Conservation (phyloP, 2,329 filamentous ascomycete species). For the Claviceps sp. region DNA sequence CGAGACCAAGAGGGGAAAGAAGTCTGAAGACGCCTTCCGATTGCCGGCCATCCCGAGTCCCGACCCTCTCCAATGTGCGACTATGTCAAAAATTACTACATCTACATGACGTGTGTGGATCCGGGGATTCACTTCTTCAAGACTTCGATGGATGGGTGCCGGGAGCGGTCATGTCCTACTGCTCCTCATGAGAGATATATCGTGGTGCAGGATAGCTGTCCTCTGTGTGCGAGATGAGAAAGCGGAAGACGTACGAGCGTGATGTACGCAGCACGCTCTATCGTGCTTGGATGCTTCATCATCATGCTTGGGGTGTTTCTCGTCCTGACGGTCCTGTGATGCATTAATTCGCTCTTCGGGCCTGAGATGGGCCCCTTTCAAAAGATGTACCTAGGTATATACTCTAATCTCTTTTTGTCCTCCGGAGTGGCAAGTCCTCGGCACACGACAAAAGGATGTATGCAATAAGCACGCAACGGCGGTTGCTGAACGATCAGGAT, state of each 20-base stretch:
- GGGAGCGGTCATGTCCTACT: constrained; percentile 42
- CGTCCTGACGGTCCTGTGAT: too few relatives aligned
- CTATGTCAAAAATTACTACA: constrained; percentile 65
- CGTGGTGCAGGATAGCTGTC: constrained; percentile 49
- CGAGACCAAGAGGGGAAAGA: background rate
- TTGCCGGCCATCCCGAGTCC: background rate
- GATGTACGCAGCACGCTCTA: too few relatives aligned
- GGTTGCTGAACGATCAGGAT: too few relatives aligned
- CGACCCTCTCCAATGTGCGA: constrained; percentile 36
- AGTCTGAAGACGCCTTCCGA: background rate
- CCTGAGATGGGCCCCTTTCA: too few relatives aligned
- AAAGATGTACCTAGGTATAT: too few relatives aligned
- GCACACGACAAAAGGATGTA: too few relatives aligned
- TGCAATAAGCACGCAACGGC: too few relatives aligned
- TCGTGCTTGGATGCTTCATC: too few relatives aligned
- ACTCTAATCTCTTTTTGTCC: background rate
- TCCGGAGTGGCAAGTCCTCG: background rate
- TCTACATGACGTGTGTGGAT: constrained; percentile 58
- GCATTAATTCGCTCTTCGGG: too few relatives aligned
- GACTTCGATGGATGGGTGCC: constrained; percentile 53
- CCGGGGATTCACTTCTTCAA: constrained; percentile 58
- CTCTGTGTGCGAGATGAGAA: constrained; percentile 28
- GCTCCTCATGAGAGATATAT: constrained; percentile 65
- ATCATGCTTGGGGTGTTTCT: too few relatives aligned
- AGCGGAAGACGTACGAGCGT: too few relatives aligned